A percentile compares a stretch with the other conserved stretches of the same genome.
phyloP scores from a whole-genome alignment of 2,329 filamentous ascomycete species.

The Elsinoe necatrix region DNA sequence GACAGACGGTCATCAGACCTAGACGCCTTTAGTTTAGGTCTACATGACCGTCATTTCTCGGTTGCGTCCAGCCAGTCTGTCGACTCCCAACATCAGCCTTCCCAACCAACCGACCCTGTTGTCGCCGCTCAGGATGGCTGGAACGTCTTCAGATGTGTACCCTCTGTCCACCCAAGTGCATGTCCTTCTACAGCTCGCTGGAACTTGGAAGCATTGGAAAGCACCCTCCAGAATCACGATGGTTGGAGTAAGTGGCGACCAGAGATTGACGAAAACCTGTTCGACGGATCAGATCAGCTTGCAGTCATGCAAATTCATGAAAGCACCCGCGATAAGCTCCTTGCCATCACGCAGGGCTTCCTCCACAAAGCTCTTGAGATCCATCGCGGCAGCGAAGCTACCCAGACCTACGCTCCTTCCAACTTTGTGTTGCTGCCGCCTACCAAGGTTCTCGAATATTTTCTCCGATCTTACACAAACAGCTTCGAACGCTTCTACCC shows the following conservation, averaged over 20 bases:
- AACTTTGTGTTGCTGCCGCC: constrained; percentile 60
- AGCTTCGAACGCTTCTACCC: constrained; percentile 60
- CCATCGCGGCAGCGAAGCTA: constrained; percentile 37
- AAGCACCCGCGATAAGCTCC: constrained; percentile 56
- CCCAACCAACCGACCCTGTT: constrained; percentile 39
- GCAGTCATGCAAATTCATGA: constrained; percentile 43
- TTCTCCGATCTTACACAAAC: constrained; percentile 57
- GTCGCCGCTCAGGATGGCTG: constrained; percentile 45
- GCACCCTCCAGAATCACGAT: constrained; percentile 44
- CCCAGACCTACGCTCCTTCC: constrained; percentile 33
- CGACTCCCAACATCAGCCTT: constrained; percentile 5
- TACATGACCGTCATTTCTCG: constrained; percentile 35
- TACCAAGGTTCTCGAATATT: constrained; percentile 57
- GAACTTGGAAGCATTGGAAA: constrained; percentile 44
- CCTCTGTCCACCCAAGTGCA: constrained; percentile 39
- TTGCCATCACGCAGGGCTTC: constrained; percentile 64
- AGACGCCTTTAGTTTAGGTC: constrained; percentile 36
- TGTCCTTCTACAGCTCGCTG: constrained; percentile 44
- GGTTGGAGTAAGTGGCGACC: constrained; percentile 45
- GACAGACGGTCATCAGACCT: constrained; percentile 41
- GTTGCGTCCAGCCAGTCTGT: constrained; percentile 23
- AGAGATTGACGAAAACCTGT: constrained; percentile 42
- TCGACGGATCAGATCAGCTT: constrained; percentile 39
- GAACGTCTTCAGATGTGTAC: constrained; percentile 46
- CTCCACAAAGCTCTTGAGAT: constrained; percentile 63